Percentiles rank a stretch among this genome's conserved stretches.
These are phyloP conservation scores for Plasmodium billcollinsi DNA, from an alignment of 169 alveolate genomes.

Conservation along the genomic window DNA sequence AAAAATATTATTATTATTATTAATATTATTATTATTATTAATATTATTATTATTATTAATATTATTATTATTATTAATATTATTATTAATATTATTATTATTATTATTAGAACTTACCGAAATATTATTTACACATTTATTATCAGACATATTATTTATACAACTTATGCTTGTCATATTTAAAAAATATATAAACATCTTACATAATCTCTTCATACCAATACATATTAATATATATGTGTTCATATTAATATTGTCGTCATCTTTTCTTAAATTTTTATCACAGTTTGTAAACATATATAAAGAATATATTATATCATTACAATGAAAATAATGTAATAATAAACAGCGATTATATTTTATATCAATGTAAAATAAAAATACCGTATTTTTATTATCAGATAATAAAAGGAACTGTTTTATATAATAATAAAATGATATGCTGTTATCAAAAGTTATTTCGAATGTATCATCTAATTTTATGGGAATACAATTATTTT, in stretches of 20 bases:
- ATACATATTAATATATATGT: conserved; percentile 25
- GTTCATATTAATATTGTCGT: background rate
- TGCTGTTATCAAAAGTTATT: background rate
- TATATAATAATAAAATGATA: conserved; percentile 15
- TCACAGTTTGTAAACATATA: background rate
- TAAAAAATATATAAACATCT: conserved; percentile 2
- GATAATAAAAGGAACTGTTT: conserved; percentile 22
- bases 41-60: background rate
- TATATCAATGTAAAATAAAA: conserved; percentile 35
- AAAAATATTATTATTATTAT: background rate
- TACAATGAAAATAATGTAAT: conserved; percentile 3
- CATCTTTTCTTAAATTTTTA: background rate
- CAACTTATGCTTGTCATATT: background rate
- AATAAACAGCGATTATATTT: conserved; percentile 6
- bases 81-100: background rate
- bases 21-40: background rate
- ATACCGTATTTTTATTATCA: conserved; percentile 5
- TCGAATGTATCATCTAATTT: conserved; percentile 1
- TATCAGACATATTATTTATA: background rate
- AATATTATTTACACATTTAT: background rate
- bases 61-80: background rate
- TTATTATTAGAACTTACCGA: background rate
- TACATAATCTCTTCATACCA: conserved; percentile 29
- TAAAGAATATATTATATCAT: conserved; percentile 12
- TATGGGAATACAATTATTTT: background rate